These are phyloP conservation scores for Pseudocercospora macadamiae DNA, from an alignment of 2,329 filamentous ascomycete genomes.

Conservation along the genomic window DNA sequence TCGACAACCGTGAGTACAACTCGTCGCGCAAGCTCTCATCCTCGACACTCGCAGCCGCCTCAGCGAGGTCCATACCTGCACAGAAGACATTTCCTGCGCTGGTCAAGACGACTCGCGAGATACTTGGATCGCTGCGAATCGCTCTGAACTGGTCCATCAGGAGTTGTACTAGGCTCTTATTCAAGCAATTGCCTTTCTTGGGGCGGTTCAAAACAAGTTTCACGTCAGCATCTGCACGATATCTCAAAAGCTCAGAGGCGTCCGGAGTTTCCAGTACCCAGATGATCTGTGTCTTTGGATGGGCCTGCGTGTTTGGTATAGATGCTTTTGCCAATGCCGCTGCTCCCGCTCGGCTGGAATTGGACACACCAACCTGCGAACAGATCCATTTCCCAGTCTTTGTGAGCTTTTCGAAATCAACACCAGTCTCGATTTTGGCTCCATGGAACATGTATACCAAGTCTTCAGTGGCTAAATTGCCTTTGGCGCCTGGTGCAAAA, in stretches of 20 bases:
- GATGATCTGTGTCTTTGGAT: neutral
- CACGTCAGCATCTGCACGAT: slow-evolving; percentile 8
- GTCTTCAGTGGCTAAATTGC: slow-evolving; percentile 35
- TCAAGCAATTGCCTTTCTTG: slow-evolving; percentile 21
- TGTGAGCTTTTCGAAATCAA: slow-evolving; percentile 26
- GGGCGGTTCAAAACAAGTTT: slow-evolving; percentile 18
- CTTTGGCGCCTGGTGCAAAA: slow-evolving; percentile 33
- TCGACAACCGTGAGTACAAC: slow-evolving; percentile 8
- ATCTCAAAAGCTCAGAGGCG: neutral
- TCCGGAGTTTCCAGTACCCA: neutral
- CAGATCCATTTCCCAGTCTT: slow-evolving; percentile 32
- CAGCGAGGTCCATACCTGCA: slow-evolving; percentile 21
- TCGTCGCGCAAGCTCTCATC: neutral
- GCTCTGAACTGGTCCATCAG: slow-evolving; percentile 10
- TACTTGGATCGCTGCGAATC: slow-evolving; percentile 5
- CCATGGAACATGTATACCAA: slow-evolving; percentile 30
- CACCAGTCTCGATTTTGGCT: slow-evolving; percentile 30
- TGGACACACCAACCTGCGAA: slow-evolving; percentile 18
- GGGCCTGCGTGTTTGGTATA: neutral
- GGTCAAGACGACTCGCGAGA: slow-evolving; percentile 12
- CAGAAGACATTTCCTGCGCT: slow-evolving; percentile 21
- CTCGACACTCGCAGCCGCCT: neutral
- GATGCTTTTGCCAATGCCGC: slow-evolving; percentile 7
- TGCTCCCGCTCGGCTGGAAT: slow-evolving; percentile 31
- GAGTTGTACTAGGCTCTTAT: slow-evolving; percentile 7